phyloP scores from a whole-genome alignment of 805 yeast species.

The Kodamaea jinghongensis region DNA sequence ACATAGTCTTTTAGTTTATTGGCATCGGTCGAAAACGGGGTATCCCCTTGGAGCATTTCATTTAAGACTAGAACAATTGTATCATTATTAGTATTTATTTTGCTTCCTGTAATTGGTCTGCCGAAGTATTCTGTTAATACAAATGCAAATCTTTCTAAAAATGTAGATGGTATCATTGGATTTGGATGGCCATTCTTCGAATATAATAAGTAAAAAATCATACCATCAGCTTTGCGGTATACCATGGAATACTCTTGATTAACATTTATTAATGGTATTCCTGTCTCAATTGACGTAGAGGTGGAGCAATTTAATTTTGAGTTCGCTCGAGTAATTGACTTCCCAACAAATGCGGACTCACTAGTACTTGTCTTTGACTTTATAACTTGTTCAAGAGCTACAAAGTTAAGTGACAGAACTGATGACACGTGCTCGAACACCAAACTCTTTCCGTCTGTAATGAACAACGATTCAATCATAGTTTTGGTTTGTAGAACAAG shows the following conservation, averaged over 20 bases:
- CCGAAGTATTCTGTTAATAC: slow-evolving; percentile 60
- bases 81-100: slow-evolving; percentile 68
- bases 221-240: slow-evolving; percentile 19
- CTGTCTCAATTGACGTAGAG: not conserved
- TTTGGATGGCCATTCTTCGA: slow-evolving; percentile 26
- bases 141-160: slow-evolving; percentile 48
- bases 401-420: slow-evolving; percentile 31
- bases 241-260: slow-evolving; percentile 30
- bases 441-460: slow-evolving; percentile 35
- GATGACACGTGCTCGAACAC: slow-evolving; percentile 36
- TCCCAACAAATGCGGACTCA: not conserved
- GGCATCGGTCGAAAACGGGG: slow-evolving; percentile 69
- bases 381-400: slow-evolving; percentile 21
- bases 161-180: slow-evolving; percentile 54
- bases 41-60: slow-evolving; percentile 76
- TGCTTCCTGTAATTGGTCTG: slow-evolving; percentile 50
- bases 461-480: slow-evolving; percentile 44
- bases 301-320: not conserved
- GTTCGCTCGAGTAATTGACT: not conserved
- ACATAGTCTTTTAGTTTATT: slow-evolving; percentile 68
- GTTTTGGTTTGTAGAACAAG: no score
- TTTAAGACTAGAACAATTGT: slow-evolving; percentile 66
- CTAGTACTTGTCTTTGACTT: slow-evolving; percentile 7
- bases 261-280: slow-evolving; percentile 26
- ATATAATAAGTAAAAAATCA: slow-evolving; percentile 30